phyloP scores from a whole-genome alignment of 202 grass and related monocot genomes.

The Alloteropsis angusta region DNA sequence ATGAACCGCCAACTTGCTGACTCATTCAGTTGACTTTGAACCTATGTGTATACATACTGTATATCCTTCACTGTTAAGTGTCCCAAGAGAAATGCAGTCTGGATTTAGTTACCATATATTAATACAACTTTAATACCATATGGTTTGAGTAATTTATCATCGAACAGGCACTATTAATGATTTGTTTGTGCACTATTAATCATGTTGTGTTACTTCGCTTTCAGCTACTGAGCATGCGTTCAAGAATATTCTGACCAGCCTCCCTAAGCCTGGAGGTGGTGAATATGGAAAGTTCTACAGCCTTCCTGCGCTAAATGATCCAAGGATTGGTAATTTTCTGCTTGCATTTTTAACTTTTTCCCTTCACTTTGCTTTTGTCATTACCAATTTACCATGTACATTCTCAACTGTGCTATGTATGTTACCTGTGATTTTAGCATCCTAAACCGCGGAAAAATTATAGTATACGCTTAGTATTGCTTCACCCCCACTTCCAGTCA shows the following conservation, averaged over 20 bases:
- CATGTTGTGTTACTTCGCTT: slow-evolving; percentile 10
- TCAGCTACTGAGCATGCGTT: slow-evolving; percentile 63
- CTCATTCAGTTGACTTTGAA: slow-evolving; percentile 11
- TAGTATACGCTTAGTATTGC: neutral
- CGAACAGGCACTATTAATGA: neutral
- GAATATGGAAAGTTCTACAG: slow-evolving; percentile 86
- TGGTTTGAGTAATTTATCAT: neutral
- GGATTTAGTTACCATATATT: neutral
- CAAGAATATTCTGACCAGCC: slow-evolving; percentile 58
- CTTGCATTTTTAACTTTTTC: neutral
- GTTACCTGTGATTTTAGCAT: neutral
- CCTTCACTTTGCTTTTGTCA: neutral
- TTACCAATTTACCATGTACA: neutral
- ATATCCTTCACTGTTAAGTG: neutral
- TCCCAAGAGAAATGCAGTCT: neutral
- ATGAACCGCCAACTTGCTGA: neutral
- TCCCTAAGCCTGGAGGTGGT: slow-evolving; percentile 63
- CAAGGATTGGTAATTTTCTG: slow-evolving; percentile 58
- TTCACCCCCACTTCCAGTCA: neutral
- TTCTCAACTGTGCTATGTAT: neutral
- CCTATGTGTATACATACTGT: neutral
- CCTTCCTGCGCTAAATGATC: slow-evolving; percentile 67
- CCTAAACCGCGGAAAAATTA: neutral
- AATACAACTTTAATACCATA: neutral
- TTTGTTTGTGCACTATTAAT: neutral